These are phyloP conservation scores for Annona squamosa DNA, from an alignment of 164 flowering plant genomes.

Conservation along the genomic window DNA sequence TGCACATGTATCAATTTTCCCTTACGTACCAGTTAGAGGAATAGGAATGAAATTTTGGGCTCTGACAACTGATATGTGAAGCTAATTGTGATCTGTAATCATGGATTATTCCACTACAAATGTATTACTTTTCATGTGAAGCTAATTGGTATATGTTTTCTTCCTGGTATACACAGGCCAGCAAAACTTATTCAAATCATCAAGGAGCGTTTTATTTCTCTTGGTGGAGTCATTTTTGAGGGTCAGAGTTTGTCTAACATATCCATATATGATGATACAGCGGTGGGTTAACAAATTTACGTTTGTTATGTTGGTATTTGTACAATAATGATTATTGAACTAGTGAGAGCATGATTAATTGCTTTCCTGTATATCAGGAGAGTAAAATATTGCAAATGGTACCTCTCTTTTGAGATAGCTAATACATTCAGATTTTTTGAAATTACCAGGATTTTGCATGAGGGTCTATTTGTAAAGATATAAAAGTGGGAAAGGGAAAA, in stretches of 20 bases:
- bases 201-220: conserved; percentile 65
- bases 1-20: too few species aligned
- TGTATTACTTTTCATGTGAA: conserved; percentile 1
- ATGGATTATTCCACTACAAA: background rate
- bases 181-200: conserved; percentile 66
- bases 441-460: too few species aligned
- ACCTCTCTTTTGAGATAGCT: background rate
- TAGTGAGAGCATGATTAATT: background rate
- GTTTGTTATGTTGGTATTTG: background rate
- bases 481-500: too few species aligned
- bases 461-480: too few species aligned
- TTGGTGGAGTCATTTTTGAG: conserved; percentile 90
- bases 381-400: background rate
- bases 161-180: conserved; percentile 46
- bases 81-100: background rate
- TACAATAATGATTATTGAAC: background rate
- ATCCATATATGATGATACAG: conserved; percentile 62
- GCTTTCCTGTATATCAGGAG: background rate
- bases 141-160: conserved; percentile 4
- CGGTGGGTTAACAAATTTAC: conserved; percentile 38
- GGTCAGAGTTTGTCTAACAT: conserved; percentile 61
- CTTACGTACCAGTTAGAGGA: too few species aligned
- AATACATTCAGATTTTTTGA: too few species aligned
- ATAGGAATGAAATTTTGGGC: too few species aligned
- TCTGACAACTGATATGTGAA: background rate